Conservation (phyloP, 768 basidiomycete species). For the Macrocybe gigantea region DNA sequence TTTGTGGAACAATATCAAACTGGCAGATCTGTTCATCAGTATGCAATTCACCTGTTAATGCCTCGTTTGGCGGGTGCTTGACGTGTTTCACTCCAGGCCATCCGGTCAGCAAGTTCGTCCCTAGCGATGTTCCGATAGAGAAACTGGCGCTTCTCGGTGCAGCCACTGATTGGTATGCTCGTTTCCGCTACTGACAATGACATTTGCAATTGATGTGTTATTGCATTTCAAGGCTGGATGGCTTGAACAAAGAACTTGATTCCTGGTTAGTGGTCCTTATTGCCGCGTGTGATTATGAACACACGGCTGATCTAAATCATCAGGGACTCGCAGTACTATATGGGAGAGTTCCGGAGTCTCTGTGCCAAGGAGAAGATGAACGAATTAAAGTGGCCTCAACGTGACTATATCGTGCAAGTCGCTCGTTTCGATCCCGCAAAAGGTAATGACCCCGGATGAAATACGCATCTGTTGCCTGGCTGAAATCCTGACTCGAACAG, state of each 20-base stretch:
- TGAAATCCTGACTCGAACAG: constrained; percentile 21
- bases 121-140: constrained; percentile 70
- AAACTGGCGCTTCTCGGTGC: constrained; percentile 74
- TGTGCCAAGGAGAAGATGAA: constrained; percentile 78
- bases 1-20: constrained; percentile 87
- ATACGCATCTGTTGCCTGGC: neutral
- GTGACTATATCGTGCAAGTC: constrained; percentile 86
- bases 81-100: constrained; percentile 40
- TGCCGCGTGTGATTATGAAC: neutral
- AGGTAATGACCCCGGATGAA: constrained; percentile 17
- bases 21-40: constrained; percentile 90
- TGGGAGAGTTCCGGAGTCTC: constrained; percentile 79
- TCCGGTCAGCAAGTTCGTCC: constrained; percentile 92
- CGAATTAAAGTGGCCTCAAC: constrained; percentile 70
- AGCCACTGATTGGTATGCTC: constrained; percentile 74
- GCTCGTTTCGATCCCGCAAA: constrained; percentile 91
- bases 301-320: constrained; percentile 1
- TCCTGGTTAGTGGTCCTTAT: constrained; percentile 35
- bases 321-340: constrained; percentile 80
- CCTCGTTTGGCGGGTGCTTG: neutral
- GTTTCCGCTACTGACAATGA: neutral
- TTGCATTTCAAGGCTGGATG: constrained; percentile 62
- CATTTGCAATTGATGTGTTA: constrained; percentile 4
- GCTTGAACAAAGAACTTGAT: constrained; percentile 85
- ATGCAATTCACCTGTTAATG: constrained; percentile 14